Conservation (phyloP, 2,329 filamentous ascomycete genomes). For the Dissoconium aciculare region DNA sequence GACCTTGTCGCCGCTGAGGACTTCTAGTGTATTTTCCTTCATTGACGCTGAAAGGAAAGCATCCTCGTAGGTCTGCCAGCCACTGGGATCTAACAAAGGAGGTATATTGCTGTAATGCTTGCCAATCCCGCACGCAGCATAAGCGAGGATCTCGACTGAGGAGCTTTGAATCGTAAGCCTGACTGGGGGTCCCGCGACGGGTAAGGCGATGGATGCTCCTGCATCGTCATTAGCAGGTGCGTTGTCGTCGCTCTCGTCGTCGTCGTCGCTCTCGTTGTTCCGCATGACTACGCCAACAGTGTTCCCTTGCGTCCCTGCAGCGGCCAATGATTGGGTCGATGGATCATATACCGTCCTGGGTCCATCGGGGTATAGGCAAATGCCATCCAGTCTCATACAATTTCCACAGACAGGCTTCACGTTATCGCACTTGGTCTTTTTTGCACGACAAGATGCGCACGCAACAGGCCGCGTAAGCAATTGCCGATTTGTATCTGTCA, state of each 20-base stretch:
- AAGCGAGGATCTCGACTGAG: constrained; percentile 19
- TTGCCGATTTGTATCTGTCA: constrained; percentile 5
- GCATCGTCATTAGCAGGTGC: constrained; percentile 4
- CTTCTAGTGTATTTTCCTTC: constrained; percentile 21
- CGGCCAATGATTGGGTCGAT: neutral
- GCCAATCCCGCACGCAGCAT: constrained; percentile 19
- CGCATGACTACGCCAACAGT: neutral
- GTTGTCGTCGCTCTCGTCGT: neutral
- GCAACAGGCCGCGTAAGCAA: constrained; percentile 10
- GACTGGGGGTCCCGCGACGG: constrained; percentile 17
- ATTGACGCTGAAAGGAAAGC: constrained; percentile 17
- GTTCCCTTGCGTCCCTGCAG: neutral
- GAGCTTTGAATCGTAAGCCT: constrained; percentile 16
- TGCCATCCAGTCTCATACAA: constrained; percentile 9
- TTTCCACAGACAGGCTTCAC: constrained; percentile 15
- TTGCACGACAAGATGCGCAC: constrained; percentile 17
- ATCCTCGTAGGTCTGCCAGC: constrained; percentile 18
- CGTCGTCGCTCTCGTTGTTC: neutral
- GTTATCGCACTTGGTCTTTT: constrained; percentile 19
- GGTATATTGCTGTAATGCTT: constrained; percentile 17
- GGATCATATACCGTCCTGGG: constrained; percentile 4
- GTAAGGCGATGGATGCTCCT: constrained; percentile 13
- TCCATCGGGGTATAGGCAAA: constrained; percentile 17
- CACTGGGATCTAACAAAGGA: constrained; percentile 7
- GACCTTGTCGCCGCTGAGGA: constrained; percentile 16